A percentile compares a stretch with the other conserved stretches of the same genome.
Evolutionary conservation across 2,329 filamentous ascomycete species (phyloP).

Genomic region (Stylonectria norvegica): DNA sequence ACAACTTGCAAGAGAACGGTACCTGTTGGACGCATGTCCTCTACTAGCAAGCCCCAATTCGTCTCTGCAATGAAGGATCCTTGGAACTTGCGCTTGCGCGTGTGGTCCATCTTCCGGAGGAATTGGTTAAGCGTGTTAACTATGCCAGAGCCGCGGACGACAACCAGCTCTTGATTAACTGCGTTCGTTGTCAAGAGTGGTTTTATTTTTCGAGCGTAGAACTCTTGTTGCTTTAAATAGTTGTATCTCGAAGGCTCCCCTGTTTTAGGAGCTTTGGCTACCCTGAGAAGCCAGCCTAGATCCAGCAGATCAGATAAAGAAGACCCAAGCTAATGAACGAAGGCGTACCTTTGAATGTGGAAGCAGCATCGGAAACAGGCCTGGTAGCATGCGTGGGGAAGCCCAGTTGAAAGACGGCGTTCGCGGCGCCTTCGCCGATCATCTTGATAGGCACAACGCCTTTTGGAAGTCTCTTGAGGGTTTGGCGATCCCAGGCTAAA

Average conservation of each 20-base stretch:
- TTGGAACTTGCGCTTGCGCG: constrained; percentile 43
- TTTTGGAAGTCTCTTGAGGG: constrained; percentile 32
- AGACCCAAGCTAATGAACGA: constrained; percentile 6
- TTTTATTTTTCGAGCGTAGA: constrained; percentile 33
- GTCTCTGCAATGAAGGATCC: constrained; percentile 50
- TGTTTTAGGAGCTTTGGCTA: constrained; percentile 36
- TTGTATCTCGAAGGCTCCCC: constrained; percentile 33
- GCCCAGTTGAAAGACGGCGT: constrained; percentile 66
- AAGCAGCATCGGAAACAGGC: constrained; percentile 29
- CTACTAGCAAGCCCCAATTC: constrained; percentile 67
- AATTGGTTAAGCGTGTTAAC: constrained; percentile 49
- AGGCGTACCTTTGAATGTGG: constrained; percentile 35
- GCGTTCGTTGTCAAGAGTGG: constrained; percentile 32
- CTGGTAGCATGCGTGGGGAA: too few relatives aligned
- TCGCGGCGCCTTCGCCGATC: constrained; percentile 70
- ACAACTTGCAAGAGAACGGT: constrained; percentile 6
- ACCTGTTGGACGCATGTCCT: constrained; percentile 59
- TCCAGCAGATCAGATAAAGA: constrained; percentile 14
- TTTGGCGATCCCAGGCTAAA: constrained; percentile 22
- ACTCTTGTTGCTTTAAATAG: constrained; percentile 37
- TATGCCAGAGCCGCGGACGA: constrained; percentile 35
- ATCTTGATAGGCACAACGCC: constrained; percentile 38
- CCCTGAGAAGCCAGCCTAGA: constrained; percentile 36
- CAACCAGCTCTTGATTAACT: constrained; percentile 37
- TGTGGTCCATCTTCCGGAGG: constrained; percentile 47